Evolutionary conservation across 2,329 filamentous ascomycete species (phyloP).

Genomic region (Phaeosphaeria sp.): DNA sequence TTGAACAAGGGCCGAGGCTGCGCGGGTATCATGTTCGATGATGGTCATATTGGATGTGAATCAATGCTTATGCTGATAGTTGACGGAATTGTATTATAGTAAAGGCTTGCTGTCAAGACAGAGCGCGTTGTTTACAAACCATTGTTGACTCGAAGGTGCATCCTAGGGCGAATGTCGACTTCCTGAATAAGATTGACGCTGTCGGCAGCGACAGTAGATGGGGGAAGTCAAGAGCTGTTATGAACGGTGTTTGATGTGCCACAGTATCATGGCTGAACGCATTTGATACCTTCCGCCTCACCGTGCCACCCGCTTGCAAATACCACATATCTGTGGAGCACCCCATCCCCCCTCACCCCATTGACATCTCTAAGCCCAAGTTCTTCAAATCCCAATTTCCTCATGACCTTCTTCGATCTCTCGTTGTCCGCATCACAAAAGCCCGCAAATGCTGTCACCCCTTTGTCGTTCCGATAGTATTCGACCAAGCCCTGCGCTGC

Average conservation of each 20-base stretch:
- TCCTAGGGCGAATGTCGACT: not conserved
- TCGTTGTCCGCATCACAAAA: conserved; percentile 24
- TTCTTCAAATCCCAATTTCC: conserved; percentile 26
- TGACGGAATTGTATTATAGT: not conserved
- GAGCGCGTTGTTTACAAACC: not conserved
- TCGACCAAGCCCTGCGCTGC: conserved; percentile 17
- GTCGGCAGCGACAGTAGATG: not conserved
- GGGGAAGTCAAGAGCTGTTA: not conserved
- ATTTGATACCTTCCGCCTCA: not conserved
- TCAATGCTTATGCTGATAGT: not conserved
- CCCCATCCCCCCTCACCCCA: conserved; percentile 5
- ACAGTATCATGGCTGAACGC: not conserved
- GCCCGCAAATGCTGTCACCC: conserved; percentile 16
- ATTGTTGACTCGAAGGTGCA: not conserved
- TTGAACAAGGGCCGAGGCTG: not conserved
- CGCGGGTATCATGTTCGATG: not conserved
- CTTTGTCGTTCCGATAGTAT: conserved; percentile 9
- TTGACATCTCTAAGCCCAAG: conserved; percentile 15
- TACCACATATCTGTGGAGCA: not conserved
- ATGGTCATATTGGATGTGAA: not conserved
- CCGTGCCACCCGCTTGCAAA: not conserved
- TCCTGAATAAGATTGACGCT: not conserved
- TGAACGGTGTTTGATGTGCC: not conserved
- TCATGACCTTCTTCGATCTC: conserved; percentile 23
- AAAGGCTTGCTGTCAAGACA: not conserved